Base-by-base conservation (phyloP, 148 eudicot species). In the Linanthus parryae region DNA sequence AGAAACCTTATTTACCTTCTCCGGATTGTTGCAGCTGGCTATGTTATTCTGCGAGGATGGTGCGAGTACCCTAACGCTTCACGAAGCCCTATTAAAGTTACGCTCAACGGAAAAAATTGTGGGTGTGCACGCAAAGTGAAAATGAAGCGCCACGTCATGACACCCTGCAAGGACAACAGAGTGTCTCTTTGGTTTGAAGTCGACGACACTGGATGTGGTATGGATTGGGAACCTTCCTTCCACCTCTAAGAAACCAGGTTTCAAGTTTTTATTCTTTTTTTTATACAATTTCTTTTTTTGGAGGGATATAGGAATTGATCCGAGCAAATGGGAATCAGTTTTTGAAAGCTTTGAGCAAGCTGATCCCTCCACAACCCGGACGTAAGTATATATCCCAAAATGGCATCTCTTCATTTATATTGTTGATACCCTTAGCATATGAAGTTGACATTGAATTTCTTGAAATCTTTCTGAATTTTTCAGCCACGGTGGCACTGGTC, bases 291-390 rank as follows among this genome's bases (percentile, higher is more conserved):
- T 35, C 5, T 59, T 27, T 33, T 50, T 19, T 52, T 19, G n/a
- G n/a, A n/a, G n/a, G n/a, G n/a, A n/a, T 27, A 17, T 69, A 92
- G 98, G 98, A 53, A 87, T 92, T 52, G 87, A 92, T 67, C 87
- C 95, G 14, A 70, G 74, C 73, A 92, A 92, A 62, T 92, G 98
- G 98, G 96, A 87, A 43, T 75, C 95, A 2, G 96, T 92, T 44
- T 92, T 92, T 66, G 98, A 92, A 73, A 92, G 98, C 71, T 92
- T 92, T 70, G 98, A 87, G 73, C 98, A 92, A 72, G 98, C 96
- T 35, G 98, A 92, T 48, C 85, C 94, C 38, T 92, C 98, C 44
- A 92, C 98, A 55, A 87, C 98, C 38, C 72, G 98, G 45, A 68
- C 70, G 98, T 92, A 73, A 79, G 96, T 52, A 42, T 10, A 21